Evolutionary conservation across 129 eudicot species (phyloP).

Genomic region (Pittosporum tobira): DNA sequence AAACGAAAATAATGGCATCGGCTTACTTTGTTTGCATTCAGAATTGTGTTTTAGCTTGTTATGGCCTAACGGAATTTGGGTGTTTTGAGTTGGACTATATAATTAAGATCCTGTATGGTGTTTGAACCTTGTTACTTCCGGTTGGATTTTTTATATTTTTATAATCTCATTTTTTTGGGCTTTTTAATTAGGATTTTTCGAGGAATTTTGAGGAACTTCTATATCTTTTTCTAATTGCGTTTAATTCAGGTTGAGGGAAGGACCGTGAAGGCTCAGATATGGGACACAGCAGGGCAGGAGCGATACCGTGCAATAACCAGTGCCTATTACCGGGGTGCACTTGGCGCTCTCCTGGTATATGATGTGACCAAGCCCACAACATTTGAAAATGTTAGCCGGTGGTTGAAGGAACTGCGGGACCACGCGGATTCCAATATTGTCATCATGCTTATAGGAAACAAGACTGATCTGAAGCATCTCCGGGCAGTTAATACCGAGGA

Average conservation of each 20-base stretch:
- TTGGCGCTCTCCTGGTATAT: conserved; percentile 78
- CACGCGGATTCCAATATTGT: conserved; percentile 86
- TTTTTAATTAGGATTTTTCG: too few species aligned
- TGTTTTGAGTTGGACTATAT: too few species aligned
- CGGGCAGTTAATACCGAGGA: conserved; percentile 80
- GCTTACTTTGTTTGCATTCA: too few species aligned
- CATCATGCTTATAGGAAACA: conserved; percentile 79
- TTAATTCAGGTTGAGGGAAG: conserved; percentile 66
- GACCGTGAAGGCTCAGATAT: conserved; percentile 85
- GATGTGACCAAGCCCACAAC: conserved; percentile 79
- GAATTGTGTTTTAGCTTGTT: too few species aligned
- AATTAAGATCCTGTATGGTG: too few species aligned
- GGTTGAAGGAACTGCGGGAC: conserved; percentile 87
- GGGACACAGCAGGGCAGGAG: conserved; percentile 95
- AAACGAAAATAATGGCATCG: too few species aligned
- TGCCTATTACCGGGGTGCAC: conserved; percentile 88
- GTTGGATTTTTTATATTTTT: too few species aligned
- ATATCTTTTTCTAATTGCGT: too few species aligned
- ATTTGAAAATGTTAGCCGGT: conserved; percentile 72
- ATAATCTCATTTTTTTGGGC: too few species aligned
- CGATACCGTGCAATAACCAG: conserved; percentile 82
- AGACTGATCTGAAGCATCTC: conserved; percentile 83
- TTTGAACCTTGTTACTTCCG: too few species aligned
- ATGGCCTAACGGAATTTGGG: too few species aligned
- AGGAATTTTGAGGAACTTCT: too few species aligned